Evolutionary conservation across 345 rosid species (phyloP), one percentile per base, ranked within the genome.

Genomic region (Moricandia arvensis): DNA sequence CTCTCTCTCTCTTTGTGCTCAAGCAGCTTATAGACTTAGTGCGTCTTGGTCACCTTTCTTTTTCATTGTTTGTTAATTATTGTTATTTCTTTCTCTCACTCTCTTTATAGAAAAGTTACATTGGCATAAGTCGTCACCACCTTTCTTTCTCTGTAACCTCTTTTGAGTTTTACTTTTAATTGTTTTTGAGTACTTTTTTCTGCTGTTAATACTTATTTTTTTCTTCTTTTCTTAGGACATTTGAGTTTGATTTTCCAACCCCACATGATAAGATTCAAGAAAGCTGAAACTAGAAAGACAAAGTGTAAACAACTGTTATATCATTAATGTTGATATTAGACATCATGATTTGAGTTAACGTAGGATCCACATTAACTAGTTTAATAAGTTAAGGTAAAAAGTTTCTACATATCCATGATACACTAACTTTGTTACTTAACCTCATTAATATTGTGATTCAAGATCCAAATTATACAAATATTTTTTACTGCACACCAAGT

Each of bases 21-120:
- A 79, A 33, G 69, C 77, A 78, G 81, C 77, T 78, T 78, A 77
- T 71, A 78, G 63, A 15, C 77, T 73, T 53, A 79, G 79, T 79
- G 81, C 81, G 74, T 73, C 62, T 68, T 66, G 81, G 68, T 79
- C 81, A 54, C 78, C 81, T 79, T 79, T 79, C 81, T 65, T 73
- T 79, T 79, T 79, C 81, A 33, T 73, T 73, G 79, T 79, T 78
- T 79, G 77, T 73, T 79, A 72, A 68, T 73, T 68, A 77, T 77
- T 77, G 75, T 77, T 77, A 63, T 79, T 10, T 47, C 21, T 30
- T 8, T 72, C 5, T 66, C 38, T 70, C 5, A 59, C 38, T 70
- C 72, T 71, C 66, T 76, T 0, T 63, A 12, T 45, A 12, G 61
- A 77, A 71, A 65, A 63, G 63, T 65, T 71, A 15, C 49, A 77